Conservation (phyloP, 108 stramenopile genomes). For the Cyclotella baltica region DNA sequence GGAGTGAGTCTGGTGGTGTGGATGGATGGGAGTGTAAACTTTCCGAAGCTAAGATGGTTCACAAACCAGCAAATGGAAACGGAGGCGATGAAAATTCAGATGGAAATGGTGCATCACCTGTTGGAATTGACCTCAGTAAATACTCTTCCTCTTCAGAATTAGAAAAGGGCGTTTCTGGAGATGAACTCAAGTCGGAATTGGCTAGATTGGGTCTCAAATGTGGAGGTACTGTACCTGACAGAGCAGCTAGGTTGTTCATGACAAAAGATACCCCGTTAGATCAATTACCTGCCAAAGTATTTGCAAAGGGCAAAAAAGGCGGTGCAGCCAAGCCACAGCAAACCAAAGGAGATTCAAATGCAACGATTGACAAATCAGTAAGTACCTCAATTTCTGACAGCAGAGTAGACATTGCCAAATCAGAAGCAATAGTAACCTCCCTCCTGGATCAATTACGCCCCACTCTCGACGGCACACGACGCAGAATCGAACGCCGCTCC, state of each 20-base stretch:
- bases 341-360: slow-evolving; percentile 15
- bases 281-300: slow-evolving; percentile 84
- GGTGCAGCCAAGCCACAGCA: slow-evolving; percentile 9
- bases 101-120: slow-evolving; percentile 5
- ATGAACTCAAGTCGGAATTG: slow-evolving; percentile 88
- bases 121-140: slow-evolving; percentile 65
- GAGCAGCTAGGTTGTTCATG: slow-evolving; percentile 91
- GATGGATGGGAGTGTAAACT: slow-evolving; percentile 72
- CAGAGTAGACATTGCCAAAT: slow-evolving; percentile 77
- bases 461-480: slow-evolving; percentile 86
- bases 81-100: not conserved
- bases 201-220: slow-evolving; percentile 93
- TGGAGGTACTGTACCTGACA: slow-evolving; percentile 90
- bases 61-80: not conserved
- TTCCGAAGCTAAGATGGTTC: slow-evolving; percentile 67
- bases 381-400: slow-evolving; percentile 37
- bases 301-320: slow-evolving; percentile 62
- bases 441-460: slow-evolving; percentile 89
- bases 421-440: slow-evolving; percentile 76
- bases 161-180: slow-evolving; percentile 76
- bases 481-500: slow-evolving; percentile 89
- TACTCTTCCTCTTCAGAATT: slow-evolving; percentile 68
- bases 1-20: slow-evolving; percentile 66
- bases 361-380: not conserved
- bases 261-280: slow-evolving; percentile 89